These are phyloP conservation scores for Claviceps humidiphila DNA, from an alignment of 2,329 filamentous ascomycete genomes.

Conservation along the genomic window DNA sequence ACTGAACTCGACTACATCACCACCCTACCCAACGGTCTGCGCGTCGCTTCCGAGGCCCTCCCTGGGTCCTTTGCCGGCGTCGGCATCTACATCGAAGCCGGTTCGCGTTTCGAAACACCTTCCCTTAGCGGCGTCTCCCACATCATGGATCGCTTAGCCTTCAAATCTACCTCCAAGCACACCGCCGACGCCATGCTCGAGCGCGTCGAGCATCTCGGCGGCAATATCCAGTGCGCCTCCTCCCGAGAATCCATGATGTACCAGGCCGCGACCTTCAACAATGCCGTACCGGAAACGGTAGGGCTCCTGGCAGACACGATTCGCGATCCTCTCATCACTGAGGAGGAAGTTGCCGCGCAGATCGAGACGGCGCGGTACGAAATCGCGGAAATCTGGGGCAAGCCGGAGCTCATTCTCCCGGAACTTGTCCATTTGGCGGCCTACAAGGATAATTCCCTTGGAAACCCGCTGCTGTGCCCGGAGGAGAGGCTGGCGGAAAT, in stretches of 20 bases:
- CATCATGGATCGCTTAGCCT: constrained; percentile 89
- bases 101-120: constrained; percentile 83
- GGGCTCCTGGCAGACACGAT: constrained; percentile 88
- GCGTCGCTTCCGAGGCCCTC: constrained; percentile 86
- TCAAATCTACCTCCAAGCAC: constrained; percentile 69
- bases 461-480: constrained; percentile 85
- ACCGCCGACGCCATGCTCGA: constrained; percentile 78
- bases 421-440: constrained; percentile 92
- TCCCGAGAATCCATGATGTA: constrained; percentile 97
- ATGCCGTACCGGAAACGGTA: constrained; percentile 69
- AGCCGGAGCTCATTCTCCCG: constrained; percentile 88
- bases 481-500: constrained; percentile 69
- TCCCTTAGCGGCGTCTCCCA: constrained; percentile 82
- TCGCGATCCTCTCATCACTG: constrained; percentile 68
- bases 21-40: constrained; percentile 79
- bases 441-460: constrained; percentile 90
- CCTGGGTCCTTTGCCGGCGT: constrained; percentile 91
- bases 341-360: constrained; percentile 76
- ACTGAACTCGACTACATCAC: constrained; percentile 80
- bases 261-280: constrained; percentile 95
- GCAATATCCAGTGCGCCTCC: constrained; percentile 93
- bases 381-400: constrained; percentile 94
- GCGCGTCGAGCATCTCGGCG: constrained; percentile 73
- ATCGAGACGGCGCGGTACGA: constrained; percentile 88
- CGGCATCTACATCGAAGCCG: constrained; percentile 89